Evolutionary conservation across 73 alveolate genomes (phyloP).

Genomic region (Effrenium voratum): DNA sequence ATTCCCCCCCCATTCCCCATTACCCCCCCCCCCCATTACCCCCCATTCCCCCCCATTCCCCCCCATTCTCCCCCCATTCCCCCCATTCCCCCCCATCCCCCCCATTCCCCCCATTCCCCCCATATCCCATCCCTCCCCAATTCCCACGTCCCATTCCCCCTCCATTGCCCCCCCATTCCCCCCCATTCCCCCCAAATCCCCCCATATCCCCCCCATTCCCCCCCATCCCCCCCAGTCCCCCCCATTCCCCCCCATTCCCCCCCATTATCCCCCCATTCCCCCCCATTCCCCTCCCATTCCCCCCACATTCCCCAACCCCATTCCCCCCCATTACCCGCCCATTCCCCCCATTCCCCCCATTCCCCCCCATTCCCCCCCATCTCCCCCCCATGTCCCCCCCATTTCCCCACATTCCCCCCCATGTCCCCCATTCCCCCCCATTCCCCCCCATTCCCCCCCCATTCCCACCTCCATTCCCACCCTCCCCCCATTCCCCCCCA

Average conservation of each 20-base stretch:
- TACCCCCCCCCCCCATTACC: neutral
- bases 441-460: neutral
- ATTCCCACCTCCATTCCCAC: neutral
- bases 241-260: neutral
- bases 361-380: neutral
- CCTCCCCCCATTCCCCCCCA: neutral
- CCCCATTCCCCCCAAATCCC: neutral
- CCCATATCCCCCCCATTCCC: neutral
- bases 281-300: neutral
- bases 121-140: neutral
- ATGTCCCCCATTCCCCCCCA: neutral
- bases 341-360: neutral
- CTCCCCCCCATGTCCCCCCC: neutral
- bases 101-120: neutral
- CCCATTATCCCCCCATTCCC: neutral
- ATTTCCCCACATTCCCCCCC: neutral
- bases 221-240: neutral
- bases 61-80: neutral
- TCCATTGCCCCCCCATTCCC: neutral
- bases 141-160: neutral
- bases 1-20: neutral
- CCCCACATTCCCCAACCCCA: neutral
- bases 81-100: neutral
- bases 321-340: neutral
- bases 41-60: slow-evolving; percentile 1